Conservation (phyloP, 2,329 filamentous ascomycete genomes). For the Madurella fahalii region DNA sequence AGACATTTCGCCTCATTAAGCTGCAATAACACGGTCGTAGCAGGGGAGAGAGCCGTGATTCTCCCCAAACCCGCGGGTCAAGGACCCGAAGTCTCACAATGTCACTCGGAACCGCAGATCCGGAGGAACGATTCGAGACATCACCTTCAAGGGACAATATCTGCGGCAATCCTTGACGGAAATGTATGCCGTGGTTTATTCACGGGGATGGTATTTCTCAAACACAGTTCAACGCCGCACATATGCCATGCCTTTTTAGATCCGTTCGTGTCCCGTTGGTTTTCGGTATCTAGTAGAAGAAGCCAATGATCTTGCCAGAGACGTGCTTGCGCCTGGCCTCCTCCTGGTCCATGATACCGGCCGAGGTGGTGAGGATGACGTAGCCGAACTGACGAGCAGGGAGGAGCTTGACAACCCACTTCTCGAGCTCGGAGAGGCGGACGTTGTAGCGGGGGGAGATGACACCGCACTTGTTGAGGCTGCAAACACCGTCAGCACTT, state of each 20-base stretch:
- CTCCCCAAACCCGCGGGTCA: too few relatives aligned
- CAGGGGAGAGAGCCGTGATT: too few relatives aligned
- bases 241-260: slow-evolving; percentile 12
- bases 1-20: too few relatives aligned
- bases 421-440: slow-evolving; percentile 95
- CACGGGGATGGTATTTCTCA: slow-evolving; percentile 20
- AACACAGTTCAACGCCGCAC: slow-evolving; percentile 18
- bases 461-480: slow-evolving; percentile 97
- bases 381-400: slow-evolving; percentile 99
- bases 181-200: slow-evolving; percentile 10
- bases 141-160: not conserved
- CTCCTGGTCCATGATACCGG: slow-evolving; percentile 99
- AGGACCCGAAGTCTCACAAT: too few relatives aligned
- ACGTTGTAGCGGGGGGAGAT: slow-evolving; percentile 99
- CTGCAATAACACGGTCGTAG: too few relatives aligned
- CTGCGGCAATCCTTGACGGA: slow-evolving; percentile 5
- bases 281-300: slow-evolving; percentile 76
- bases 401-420: slow-evolving; percentile 99
- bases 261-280: slow-evolving; percentile 16
- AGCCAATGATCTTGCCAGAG: slow-evolving; percentile 97
- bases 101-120: too few relatives aligned
- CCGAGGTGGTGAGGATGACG: slow-evolving; percentile 97
- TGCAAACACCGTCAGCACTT: slow-evolving; percentile 15
- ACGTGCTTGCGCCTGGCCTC: slow-evolving; percentile 99
- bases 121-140: too few relatives aligned